Conservation (phyloP, 1,139 yeast species). For the Pneumocystis sp. region DNA sequence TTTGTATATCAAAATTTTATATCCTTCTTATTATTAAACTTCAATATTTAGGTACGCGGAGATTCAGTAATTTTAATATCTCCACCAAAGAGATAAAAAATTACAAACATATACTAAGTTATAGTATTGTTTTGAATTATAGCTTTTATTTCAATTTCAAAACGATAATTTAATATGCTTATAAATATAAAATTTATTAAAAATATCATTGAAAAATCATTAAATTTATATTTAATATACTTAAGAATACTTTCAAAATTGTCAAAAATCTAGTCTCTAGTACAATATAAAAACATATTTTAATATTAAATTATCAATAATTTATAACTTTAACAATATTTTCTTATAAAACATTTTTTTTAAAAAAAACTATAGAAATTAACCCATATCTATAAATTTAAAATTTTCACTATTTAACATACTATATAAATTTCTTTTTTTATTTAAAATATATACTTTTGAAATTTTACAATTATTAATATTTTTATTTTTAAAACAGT, state of each 20-base stretch:
- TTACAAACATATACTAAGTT: not conserved
- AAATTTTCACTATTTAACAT: no score
- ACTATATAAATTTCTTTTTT: no score
- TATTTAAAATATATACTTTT: no score
- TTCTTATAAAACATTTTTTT: not conserved
- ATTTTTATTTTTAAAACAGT: no score
- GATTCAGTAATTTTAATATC: slow-evolving; percentile 9
- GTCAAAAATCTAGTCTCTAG: not conserved
- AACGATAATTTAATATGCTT: not conserved
- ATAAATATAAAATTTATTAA: no score
- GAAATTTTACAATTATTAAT: no score
- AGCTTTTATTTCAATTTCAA: not conserved
- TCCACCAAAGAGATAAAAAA: slow-evolving; percentile 3
- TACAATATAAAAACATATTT: not conserved
- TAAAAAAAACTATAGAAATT: no score
- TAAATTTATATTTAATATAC: not conserved
- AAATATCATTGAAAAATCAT: not conserved
- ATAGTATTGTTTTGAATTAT: not conserved
- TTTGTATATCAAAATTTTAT: slow-evolving; percentile 59
- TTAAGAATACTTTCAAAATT: not conserved
- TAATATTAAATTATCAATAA: not conserved
- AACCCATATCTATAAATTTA: not conserved
- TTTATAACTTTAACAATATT: not conserved
- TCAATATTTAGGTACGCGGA: slow-evolving; percentile 1
- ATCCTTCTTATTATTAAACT: not conserved